Evolutionary conservation across 2,329 filamentous ascomycete genomes (phyloP).

Genomic region (Huntiella bhutanensis): DNA sequence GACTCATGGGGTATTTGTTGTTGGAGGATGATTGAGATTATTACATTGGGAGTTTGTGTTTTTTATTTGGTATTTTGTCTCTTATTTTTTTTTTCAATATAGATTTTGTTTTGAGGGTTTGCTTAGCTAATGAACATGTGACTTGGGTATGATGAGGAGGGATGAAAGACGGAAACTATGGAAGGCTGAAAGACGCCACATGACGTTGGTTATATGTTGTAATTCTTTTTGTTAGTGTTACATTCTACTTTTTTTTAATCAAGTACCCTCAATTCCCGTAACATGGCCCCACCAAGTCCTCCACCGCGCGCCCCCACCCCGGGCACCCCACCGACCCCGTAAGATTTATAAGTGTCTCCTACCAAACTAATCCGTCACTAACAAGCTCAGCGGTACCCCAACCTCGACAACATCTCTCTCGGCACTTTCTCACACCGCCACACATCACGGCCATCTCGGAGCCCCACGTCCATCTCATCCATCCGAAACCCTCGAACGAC

Average conservation of each 20-base stretch:
- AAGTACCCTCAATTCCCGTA: too few species aligned
- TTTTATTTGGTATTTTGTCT: background rate
- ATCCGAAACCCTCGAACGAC: slow-evolving; percentile 32
- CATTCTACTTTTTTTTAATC: too few species aligned
- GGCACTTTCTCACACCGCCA: slow-evolving; percentile 77
- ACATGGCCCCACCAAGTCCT: background rate
- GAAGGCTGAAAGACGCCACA: too few species aligned
- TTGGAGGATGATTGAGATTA: slow-evolving; percentile 6
- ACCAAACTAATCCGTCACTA: background rate
- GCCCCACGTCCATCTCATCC: slow-evolving; percentile 75
- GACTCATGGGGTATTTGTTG: slow-evolving; percentile 4
- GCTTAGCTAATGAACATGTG: background rate
- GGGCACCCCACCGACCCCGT: too few species aligned
- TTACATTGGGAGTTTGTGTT: background rate
- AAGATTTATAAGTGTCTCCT: background rate
- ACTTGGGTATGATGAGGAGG: background rate
- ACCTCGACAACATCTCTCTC: slow-evolving; percentile 86
- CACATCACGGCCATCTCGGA: slow-evolving; percentile 89
- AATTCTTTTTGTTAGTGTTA: too few species aligned
- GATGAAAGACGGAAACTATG: too few species aligned
- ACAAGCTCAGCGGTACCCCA: slow-evolving; percentile 54
- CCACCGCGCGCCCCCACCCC: background rate
- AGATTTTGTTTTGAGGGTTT: background rate
- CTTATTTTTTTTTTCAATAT: background rate
- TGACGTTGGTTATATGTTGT: too few species aligned